phyloP scores from a whole-genome alignment of 257 asterid genomes.

The Solanum peruvianum region DNA sequence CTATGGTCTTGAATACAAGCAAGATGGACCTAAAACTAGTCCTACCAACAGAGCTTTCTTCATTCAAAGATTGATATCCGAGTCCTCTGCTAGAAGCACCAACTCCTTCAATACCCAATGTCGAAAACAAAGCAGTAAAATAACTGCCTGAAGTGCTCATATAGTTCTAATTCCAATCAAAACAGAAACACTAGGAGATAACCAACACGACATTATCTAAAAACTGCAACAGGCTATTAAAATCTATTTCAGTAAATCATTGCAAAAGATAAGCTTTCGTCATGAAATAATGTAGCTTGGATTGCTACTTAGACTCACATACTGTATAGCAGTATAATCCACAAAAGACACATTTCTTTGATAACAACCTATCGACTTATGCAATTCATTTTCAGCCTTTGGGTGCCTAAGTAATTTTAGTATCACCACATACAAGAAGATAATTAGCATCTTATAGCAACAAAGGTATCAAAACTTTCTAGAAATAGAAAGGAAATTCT shows the following conservation, averaged over 20 bases:
- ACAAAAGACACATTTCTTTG: background rate
- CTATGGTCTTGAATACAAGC: background rate
- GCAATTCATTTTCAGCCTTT: background rate
- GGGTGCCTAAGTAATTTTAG: background rate
- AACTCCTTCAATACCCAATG: background rate
- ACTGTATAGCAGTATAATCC: background rate
- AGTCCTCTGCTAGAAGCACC: background rate
- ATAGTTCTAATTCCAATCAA: background rate
- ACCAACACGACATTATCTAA: background rate
- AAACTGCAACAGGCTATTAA: background rate
- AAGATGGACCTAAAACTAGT: background rate
- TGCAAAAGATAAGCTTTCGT: background rate
- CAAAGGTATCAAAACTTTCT: background rate
- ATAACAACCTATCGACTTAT: background rate
- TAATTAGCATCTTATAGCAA: background rate
- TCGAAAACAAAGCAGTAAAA: background rate
- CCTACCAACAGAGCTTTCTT: background rate
- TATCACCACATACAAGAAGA: background rate
- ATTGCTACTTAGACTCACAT: background rate
- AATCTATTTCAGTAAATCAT: background rate
- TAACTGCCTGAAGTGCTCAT: background rate
- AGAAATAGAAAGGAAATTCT: background rate
- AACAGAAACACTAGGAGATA: background rate
- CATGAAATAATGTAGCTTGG: background rate
- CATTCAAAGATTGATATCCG: background rate